Evolutionary conservation across 2,329 filamentous ascomycete genomes (phyloP), one percentile per base, ranked within the genome.

Genomic region (Penicillium sp.): DNA sequence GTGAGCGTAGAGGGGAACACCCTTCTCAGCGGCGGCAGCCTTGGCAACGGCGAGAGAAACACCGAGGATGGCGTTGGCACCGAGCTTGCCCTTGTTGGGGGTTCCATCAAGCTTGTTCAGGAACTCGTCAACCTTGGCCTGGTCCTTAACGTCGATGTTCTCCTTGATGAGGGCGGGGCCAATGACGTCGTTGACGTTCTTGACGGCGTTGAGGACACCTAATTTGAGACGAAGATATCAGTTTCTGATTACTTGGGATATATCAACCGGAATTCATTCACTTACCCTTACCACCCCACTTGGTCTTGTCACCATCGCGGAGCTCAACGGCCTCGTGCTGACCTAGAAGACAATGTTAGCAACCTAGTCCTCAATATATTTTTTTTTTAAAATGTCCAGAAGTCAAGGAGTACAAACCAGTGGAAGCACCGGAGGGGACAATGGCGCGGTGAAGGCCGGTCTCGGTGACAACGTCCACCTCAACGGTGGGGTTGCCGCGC

Each of bases 391-490:
- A 31, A 26, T 39, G 2, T 20, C 39, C 34, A 26, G 10, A 6
- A 39, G n/a, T 16, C 31, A 32, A 24, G 32, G 47, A 29, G 48
- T 53, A 83, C 87, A 74, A 77, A 92, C 89, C 92, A 72, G 92
- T 97, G 70, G 93, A 97, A 72, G 93, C 93, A 78, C 93, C 93
- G 66, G 92, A 97, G 72, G 93, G 93, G 63, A 97, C 93, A 76
- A 97, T 97, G 76, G 93, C 92, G 75, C 93, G 92, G 87, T 97
- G 92, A 63, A 97, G 88, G 74, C 93, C 93, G 71, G 89, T 95
- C 82, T 96, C 91, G 70, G 92, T 97, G 81, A 96, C 89, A 70
- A 97, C 86, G 77, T 97, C 93, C 72, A 97, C 93, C 85, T 97
- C 93, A 74, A 97, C 93, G 76, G 94, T 99, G 73, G 94, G 94